A percentile compares a stretch with the other conserved stretches of the same genome.
phyloP scores from a whole-genome alignment of 805 yeast species.

The Candida stauntonica region DNA sequence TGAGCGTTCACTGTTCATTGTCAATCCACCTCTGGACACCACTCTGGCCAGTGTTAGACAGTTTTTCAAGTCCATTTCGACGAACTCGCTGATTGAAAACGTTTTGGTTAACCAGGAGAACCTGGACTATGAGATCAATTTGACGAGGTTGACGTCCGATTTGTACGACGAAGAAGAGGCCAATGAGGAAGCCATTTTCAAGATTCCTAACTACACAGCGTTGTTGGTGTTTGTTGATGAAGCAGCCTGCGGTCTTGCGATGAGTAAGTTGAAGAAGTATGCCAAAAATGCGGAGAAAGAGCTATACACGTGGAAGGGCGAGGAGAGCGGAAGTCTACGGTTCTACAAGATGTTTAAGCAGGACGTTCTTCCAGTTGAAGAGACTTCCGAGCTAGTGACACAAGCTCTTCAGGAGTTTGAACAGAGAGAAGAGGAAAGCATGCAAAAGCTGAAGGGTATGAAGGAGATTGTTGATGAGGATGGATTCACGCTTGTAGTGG shows the following conservation, averaged over 20 bases:
- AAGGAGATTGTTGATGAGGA: slow-evolving; percentile 78
- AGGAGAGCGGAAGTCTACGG: slow-evolving; percentile 33
- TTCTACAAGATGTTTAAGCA: slow-evolving; percentile 39
- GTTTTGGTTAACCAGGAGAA: slow-evolving; percentile 39
- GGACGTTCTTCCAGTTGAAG: slow-evolving; percentile 42
- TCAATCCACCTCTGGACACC: slow-evolving; percentile 70
- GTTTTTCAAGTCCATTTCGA: slow-evolving; percentile 54
- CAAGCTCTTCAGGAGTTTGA: slow-evolving; percentile 64
- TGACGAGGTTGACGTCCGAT: slow-evolving; percentile 58
- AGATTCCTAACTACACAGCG: slow-evolving; percentile 70
- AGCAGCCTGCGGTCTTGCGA: slow-evolving; percentile 58
- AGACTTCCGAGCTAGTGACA: slow-evolving; percentile 50
- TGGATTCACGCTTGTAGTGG: slow-evolving; percentile 89
- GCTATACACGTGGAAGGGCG: slow-evolving; percentile 28
- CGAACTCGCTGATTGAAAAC: slow-evolving; percentile 60
- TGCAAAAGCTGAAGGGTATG: slow-evolving; percentile 48
- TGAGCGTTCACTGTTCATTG: slow-evolving; percentile 62
- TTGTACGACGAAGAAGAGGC: slow-evolving; percentile 33
- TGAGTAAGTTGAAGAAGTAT: slow-evolving; percentile 53
- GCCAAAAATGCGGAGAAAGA: slow-evolving; percentile 38
- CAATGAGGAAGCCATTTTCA: slow-evolving; percentile 31
- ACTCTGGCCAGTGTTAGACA: slow-evolving; percentile 47
- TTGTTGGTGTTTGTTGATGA: slow-evolving; percentile 72
- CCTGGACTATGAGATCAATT: slow-evolving; percentile 44
- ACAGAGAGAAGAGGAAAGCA: slow-evolving; percentile 58